Conservation (phyloP, 345 rosid species). For the Anastatica hierochuntica region DNA sequence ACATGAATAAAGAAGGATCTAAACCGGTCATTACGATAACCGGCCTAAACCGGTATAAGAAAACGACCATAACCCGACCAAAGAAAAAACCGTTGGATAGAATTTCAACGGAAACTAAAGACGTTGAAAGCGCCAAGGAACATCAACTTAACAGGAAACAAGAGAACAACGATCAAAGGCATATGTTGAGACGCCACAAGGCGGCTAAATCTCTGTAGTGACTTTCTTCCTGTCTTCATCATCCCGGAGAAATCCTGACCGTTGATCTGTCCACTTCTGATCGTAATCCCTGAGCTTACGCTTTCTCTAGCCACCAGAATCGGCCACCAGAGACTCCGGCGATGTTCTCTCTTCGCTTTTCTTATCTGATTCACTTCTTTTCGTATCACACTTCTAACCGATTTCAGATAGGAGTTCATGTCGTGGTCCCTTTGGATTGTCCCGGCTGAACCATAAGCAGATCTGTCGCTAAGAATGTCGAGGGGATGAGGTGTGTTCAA, state of each 20-base stretch:
- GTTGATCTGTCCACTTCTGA: conserved; percentile 29
- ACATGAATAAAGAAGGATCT: conserved; percentile 20
- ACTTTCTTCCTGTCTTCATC: conserved; percentile 52
- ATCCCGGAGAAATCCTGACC: conserved; percentile 49
- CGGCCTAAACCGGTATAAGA: conserved; percentile 9
- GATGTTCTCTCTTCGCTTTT: conserved; percentile 45
- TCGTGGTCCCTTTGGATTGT: conserved; percentile 76
- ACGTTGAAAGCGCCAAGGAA: conserved; percentile 45
- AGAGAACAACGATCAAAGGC: conserved; percentile 66
- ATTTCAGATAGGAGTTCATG: conserved; percentile 59
- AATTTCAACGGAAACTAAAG: conserved; percentile 28
- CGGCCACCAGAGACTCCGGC: conserved; percentile 63
- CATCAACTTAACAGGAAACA: conserved; percentile 59
- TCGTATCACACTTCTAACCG: conserved; percentile 35
- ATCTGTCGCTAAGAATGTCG: conserved; percentile 63
- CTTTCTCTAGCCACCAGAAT: conserved; percentile 28
- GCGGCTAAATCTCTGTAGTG: conserved; percentile 55
- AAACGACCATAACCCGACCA: conserved; percentile 10
- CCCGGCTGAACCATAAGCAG: conserved; percentile 73
- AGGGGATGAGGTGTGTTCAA: conserved; percentile 84
- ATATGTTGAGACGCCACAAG: conserved; percentile 71
- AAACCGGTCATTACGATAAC: conserved; percentile 12
- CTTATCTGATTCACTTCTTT: conserved; percentile 55
- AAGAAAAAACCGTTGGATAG: not conserved
- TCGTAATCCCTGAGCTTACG: conserved; percentile 21